Evolutionary conservation across 345 rosid genomes (phyloP).

Genomic region (Populus ilicifolia): DNA sequence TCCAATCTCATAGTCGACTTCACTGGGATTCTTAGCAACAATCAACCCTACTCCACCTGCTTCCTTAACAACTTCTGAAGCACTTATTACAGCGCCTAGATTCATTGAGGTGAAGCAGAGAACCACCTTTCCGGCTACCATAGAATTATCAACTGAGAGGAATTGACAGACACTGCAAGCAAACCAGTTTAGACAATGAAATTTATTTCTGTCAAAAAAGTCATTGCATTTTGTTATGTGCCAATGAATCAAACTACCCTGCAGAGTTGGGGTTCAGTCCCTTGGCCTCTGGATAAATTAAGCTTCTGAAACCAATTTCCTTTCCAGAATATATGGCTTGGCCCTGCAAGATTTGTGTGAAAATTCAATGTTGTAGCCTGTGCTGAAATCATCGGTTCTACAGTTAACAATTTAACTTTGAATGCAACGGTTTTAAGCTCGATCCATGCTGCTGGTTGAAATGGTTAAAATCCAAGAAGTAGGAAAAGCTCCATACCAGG

Average conservation of each 20-base stretch:
- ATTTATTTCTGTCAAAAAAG: background rate
- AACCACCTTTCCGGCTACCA: slow-evolving; percentile 49
- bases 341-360: slow-evolving; percentile 36
- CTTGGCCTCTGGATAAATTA: slow-evolving; percentile 40
- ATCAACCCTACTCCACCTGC: slow-evolving; percentile 52
- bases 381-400: background rate
- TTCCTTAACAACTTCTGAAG: slow-evolving; percentile 22
- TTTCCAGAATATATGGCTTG: slow-evolving; percentile 43
- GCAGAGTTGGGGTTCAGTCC: slow-evolving; percentile 29
- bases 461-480: no score
- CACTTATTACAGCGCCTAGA: slow-evolving; percentile 6
- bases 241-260: slow-evolving; percentile 25
- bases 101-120: slow-evolving; percentile 41
- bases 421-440: no score
- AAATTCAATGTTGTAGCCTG: background rate
- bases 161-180: slow-evolving; percentile 37
- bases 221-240: background rate
- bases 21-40: slow-evolving; percentile 47
- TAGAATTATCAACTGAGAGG: slow-evolving; percentile 30
- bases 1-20: slow-evolving; percentile 66
- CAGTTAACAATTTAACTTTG: background rate
- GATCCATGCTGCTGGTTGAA: no score
- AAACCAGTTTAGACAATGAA: background rate
- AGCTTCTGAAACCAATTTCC: slow-evolving; percentile 34
- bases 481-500: background rate